Evolutionary conservation across 495 filamentous ascomycete species (phyloP), one percentile per base, ranked within the genome.

Genomic region (Hypoxylon trugodes): DNA sequence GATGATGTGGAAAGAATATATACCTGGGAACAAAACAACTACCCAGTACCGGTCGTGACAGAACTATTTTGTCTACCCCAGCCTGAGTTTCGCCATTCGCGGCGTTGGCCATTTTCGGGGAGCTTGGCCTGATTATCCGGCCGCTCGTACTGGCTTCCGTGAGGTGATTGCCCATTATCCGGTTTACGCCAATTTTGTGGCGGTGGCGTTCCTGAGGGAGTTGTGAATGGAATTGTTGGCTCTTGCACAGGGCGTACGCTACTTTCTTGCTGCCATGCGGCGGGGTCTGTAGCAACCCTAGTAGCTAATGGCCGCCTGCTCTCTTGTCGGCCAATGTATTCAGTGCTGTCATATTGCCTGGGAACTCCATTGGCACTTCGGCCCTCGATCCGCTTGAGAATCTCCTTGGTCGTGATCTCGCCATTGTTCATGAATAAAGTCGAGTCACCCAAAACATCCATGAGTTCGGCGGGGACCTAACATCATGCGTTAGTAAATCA

Each of bases 321-420:
- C 43, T 84, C 71, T 69, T 81, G 70, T 68, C 76, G 61, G 69
- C 82, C 67, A 51, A 75, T 61, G 46, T 86, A 78, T 64, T 90
- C 83, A 66, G 81, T 78, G 51, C 86, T 79, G 60, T 81, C 79
- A n/a, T 81, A 81, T 65, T 83, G 82, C 57, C 80, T 81, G 8
- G 86, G 80, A 16, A 85, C 63, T 36, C 81, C 80, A 59, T 80
- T 84, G 9, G 81, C 80, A 32, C 83, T 83, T 61, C 93, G 90
- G 62, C 92, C 89, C 5, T 89, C 90, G 71, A 93, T 93, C 35
- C 90, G 85, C 72, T 93, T 92, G 18, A 99, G 83, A 48, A 99
- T 98, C 69, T 98, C 95, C 71, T 99, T 98, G 1, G 93, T 93
- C 1, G 96, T 97, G 42, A 98, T 86, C 50, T 99, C 94, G 33